A percentile compares a stretch with the other conserved stretches of the same genome.
These are phyloP conservation scores for Saturnispora sanitii DNA, from an alignment of 805 yeast genomes.

Conservation along the genomic window DNA sequence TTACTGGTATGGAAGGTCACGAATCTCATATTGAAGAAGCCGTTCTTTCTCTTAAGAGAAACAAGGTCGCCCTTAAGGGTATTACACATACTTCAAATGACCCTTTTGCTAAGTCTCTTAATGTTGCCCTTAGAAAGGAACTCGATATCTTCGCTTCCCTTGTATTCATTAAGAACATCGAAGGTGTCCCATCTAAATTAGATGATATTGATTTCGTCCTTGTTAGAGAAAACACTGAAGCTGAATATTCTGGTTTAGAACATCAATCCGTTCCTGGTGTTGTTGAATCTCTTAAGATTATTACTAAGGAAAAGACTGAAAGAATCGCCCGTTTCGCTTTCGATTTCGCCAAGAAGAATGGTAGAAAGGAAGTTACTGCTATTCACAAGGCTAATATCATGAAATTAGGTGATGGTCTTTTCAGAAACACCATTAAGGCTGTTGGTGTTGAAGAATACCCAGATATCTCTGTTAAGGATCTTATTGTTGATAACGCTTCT, in stretches of 20 bases:
- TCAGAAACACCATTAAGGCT: constrained; percentile 86
- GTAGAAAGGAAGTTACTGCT: constrained; percentile 88
- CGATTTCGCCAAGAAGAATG: constrained; percentile 87
- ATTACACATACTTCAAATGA: constrained; percentile 85
- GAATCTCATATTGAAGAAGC: constrained; percentile 63
- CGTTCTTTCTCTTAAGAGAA: constrained; percentile 84
- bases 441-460: constrained; percentile 82
- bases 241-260: constrained; percentile 97
- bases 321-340: constrained; percentile 96
- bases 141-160: constrained; percentile 91
- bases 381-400: constrained; percentile 98
- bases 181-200: constrained; percentile 87
- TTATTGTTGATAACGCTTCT: constrained; percentile 97
- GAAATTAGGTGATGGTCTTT: constrained; percentile 97
- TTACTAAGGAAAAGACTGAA: constrained; percentile 91
- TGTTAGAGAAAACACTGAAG: constrained; percentile 98
- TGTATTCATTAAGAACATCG: constrained; percentile 86
- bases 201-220: constrained; percentile 84
- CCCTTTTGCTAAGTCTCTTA: constrained; percentile 71
- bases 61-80: constrained; percentile 95
- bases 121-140: constrained; percentile 94
- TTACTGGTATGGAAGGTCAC: constrained; percentile 42
- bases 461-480: constrained; percentile 71
- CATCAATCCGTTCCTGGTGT: constrained; percentile 97
- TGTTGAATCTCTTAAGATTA: constrained; percentile 91